Conservation (phyloP, 179 eudicot genomes). For the Corrigiola litoralis region DNA sequence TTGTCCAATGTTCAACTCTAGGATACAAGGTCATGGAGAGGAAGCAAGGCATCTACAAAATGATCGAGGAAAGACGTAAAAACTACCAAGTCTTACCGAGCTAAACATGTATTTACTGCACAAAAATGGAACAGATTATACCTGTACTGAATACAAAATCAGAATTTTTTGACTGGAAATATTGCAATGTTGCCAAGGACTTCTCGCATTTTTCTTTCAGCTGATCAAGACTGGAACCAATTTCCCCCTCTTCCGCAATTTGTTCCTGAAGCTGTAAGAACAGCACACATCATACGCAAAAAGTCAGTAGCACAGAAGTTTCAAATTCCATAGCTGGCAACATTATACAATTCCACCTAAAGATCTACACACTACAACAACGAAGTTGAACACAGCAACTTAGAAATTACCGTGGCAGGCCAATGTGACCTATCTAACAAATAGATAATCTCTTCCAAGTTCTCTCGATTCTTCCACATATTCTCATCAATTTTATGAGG, state of each 20-base stretch:
- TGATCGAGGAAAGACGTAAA: background rate
- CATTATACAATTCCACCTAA: background rate
- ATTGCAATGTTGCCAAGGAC: slow-evolving; percentile 48
- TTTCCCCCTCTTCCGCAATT: slow-evolving; percentile 50
- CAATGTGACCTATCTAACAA: slow-evolving; percentile 63
- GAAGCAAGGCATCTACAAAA: no score
- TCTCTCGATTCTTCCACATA: slow-evolving; percentile 96
- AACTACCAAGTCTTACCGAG: background rate
- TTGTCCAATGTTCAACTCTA: no score
- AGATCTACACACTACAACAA: background rate
- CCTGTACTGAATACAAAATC: slow-evolving; percentile 90
- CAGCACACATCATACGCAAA: slow-evolving; percentile 5
- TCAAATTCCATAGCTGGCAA: background rate
- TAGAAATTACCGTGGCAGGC: slow-evolving; percentile 56
- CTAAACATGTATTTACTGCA: background rate
- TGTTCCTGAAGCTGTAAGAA: slow-evolving; percentile 59
- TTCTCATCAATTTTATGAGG: slow-evolving; percentile 96
- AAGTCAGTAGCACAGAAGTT: background rate
- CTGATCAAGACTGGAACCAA: slow-evolving; percentile 47
- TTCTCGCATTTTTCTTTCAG: slow-evolving; percentile 54
- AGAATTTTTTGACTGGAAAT: slow-evolving; percentile 68
- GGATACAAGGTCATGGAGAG: no score
- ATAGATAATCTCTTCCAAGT: slow-evolving; percentile 77
- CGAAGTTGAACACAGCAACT: background rate
- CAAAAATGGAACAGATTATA: slow-evolving; percentile 16